Percentiles rank a stretch among this genome's conserved stretches.
Evolutionary conservation across 208 protist genomes (phyloP).

Genomic region (Wallacemonas sp.): DNA sequence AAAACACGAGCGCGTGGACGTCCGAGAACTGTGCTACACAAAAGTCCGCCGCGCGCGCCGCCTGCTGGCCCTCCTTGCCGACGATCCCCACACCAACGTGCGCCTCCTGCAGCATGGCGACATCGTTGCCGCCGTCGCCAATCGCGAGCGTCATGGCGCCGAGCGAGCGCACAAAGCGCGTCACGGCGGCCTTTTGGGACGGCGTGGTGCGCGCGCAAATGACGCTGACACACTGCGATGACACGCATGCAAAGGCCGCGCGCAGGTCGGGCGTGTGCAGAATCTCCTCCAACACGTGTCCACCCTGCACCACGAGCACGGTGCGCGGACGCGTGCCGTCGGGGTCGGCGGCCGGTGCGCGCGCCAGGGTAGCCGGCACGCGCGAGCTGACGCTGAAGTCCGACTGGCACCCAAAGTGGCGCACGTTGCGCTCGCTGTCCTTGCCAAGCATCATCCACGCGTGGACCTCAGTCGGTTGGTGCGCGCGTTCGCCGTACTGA

Average conservation of each 20-base stretch:
- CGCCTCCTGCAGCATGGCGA: constrained; percentile 95
- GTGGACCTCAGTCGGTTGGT: background rate
- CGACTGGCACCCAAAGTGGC: background rate
- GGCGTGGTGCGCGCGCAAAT: constrained; percentile 95
- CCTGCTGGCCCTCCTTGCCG: constrained; percentile 94
- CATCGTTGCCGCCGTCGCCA: constrained; percentile 96
- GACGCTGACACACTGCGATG: constrained; percentile 76
- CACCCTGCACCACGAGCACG: constrained; percentile 69
- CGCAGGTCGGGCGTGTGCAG: constrained; percentile 41
- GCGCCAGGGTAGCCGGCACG: constrained; percentile 6
- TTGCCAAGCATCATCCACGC: background rate
- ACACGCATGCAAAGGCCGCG: constrained; percentile 56
- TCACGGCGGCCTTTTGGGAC: constrained; percentile 92
- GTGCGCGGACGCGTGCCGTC: background rate
- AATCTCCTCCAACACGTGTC: constrained; percentile 68
- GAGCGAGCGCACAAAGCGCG: constrained; percentile 63
- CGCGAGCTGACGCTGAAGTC: background rate
- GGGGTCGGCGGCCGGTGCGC: background rate
- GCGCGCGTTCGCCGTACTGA: no score
- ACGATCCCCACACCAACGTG: constrained; percentile 92
- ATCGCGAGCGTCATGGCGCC: constrained; percentile 90
- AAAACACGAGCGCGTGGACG: constrained; percentile 91
- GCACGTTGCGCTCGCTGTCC: constrained; percentile 8
- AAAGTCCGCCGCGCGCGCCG: constrained; percentile 94
- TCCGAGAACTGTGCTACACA: constrained; percentile 92